Conservation (phyloP, 805 yeast species). For the Cyberlindnera mississippiensis region DNA sequence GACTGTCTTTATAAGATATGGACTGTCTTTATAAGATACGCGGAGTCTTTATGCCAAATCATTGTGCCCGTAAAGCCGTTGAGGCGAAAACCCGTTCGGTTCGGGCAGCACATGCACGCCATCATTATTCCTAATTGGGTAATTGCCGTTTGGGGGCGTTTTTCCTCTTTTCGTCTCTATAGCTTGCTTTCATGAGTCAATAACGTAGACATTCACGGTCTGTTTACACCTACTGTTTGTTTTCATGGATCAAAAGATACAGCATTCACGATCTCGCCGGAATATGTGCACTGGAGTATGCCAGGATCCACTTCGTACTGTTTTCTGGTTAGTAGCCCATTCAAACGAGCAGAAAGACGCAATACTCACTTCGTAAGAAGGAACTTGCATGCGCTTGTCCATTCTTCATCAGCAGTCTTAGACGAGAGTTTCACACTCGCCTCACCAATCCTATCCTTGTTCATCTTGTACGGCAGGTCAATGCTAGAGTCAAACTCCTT, state of each 20-base stretch:
- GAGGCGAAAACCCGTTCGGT: too few species aligned
- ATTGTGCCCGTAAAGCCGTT: too few species aligned
- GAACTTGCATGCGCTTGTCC: constrained; percentile 89
- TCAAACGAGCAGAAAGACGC: background rate
- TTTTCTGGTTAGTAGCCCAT: constrained; percentile 2
- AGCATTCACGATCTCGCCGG: constrained; percentile 10
- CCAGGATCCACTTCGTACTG: constrained; percentile 71
- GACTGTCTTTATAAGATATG: background rate
- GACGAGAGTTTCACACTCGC: constrained; percentile 68
- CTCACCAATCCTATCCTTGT: constrained; percentile 71
- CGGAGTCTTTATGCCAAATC: background rate
- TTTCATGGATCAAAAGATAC: background rate
- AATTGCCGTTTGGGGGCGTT: too few species aligned
- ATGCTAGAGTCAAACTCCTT: constrained; percentile 47
- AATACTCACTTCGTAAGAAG: constrained; percentile 52
- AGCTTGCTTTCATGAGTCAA: too few species aligned
- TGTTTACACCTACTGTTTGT: background rate
- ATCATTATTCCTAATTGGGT: background rate
- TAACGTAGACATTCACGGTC: background rate
- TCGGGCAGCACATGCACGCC: background rate
- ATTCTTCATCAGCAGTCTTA: constrained; percentile 60
- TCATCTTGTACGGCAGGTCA: constrained; percentile 72
- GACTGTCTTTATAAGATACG: too few species aligned
- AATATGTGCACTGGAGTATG: constrained; percentile 53
- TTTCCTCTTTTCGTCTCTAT: too few species aligned